phyloP scores from a whole-genome alignment of 2,329 filamentous ascomycete species.

The Aureobasidium sp. region DNA sequence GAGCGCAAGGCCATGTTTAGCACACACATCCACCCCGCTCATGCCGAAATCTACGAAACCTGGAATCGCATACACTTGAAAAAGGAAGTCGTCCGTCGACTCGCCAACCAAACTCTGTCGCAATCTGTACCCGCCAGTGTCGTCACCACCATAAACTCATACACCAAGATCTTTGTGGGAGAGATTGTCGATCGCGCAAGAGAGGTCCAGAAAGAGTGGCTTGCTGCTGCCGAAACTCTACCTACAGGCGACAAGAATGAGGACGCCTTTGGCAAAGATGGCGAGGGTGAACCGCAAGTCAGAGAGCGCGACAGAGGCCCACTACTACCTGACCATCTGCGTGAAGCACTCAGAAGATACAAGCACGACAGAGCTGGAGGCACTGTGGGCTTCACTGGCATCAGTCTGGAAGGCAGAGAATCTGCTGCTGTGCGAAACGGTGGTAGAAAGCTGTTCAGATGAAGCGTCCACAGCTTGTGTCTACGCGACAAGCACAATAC shows the following conservation, averaged over 20 bases:
- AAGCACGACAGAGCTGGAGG: constrained; percentile 57
- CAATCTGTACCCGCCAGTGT: constrained; percentile 70
- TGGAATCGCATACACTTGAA: constrained; percentile 64
- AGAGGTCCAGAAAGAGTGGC: constrained; percentile 65
- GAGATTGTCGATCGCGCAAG: constrained; percentile 68
- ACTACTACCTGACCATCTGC: constrained; percentile 65
- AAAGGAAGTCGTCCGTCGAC: constrained; percentile 62
- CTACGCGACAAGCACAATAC: not conserved
- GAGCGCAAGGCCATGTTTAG: constrained; percentile 57
- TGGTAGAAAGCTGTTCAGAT: constrained; percentile 41
- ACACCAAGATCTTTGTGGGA: constrained; percentile 70
- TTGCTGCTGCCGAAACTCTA: constrained; percentile 50
- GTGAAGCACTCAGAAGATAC: constrained; percentile 66
- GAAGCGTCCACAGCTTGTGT: not conserved
- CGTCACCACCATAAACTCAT: constrained; percentile 66
- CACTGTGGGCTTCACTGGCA: constrained; percentile 45
- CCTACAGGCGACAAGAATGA: constrained; percentile 38
- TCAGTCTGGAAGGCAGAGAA: constrained; percentile 44
- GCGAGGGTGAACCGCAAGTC: constrained; percentile 18
- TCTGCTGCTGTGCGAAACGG: constrained; percentile 39
- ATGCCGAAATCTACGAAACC: constrained; percentile 63
- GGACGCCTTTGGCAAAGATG: constrained; percentile 31
- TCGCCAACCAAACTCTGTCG: constrained; percentile 74
- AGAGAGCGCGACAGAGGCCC: constrained; percentile 44
- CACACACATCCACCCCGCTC: constrained; percentile 57